A percentile compares a stretch with the other conserved stretches of the same genome.
These are phyloP conservation scores for Penicillium subrubescens DNA, from an alignment of 495 filamentous ascomycete genomes.

Conservation along the genomic window DNA sequence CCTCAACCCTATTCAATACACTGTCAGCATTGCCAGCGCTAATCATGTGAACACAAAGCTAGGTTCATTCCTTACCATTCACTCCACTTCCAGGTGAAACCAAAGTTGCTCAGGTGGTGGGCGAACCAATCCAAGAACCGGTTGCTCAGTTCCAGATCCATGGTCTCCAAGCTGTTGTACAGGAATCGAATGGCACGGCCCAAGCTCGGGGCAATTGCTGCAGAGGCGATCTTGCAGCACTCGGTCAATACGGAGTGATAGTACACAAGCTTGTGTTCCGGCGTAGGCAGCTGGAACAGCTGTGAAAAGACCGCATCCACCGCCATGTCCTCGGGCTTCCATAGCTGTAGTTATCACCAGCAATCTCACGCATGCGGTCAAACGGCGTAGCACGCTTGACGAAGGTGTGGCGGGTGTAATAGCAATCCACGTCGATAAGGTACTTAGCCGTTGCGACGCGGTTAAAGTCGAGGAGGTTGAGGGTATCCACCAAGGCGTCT, in stretches of 20 bases:
- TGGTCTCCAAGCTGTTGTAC: constrained; percentile 73
- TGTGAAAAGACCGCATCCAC: constrained; percentile 97
- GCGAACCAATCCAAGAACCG: constrained; percentile 98
- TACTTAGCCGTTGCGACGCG: constrained; percentile 83
- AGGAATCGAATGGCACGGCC: constrained; percentile 92
- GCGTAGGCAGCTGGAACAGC: constrained; percentile 80
- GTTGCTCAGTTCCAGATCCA: constrained; percentile 85
- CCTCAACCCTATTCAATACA: constrained; percentile 62
- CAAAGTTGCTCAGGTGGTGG: constrained; percentile 97
- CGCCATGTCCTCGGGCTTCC: constrained; percentile 98
- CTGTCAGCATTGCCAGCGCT: constrained; percentile 5
- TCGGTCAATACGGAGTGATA: constrained; percentile 95
- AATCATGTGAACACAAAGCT: no score
- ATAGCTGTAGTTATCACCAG: constrained; percentile 67
- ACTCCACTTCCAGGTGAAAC: constrained; percentile 99
- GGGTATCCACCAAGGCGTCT: constrained; percentile 87
- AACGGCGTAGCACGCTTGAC: constrained; percentile 90
- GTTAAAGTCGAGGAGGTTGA: constrained; percentile 92
- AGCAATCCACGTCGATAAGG: constrained; percentile 92
- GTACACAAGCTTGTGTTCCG: constrained; percentile 94
- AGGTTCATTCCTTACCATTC: constrained; percentile 68
- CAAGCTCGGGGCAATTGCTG: constrained; percentile 92
- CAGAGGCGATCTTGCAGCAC: constrained; percentile 90
- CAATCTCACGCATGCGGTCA: constrained; percentile 78
- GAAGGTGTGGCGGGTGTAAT: constrained; percentile 84